A percentile compares a stretch with the other conserved stretches of the same genome.
Conservation (phyloP, 2,329 filamentous ascomycete species). For the Diaporthe vaccinii region DNA sequence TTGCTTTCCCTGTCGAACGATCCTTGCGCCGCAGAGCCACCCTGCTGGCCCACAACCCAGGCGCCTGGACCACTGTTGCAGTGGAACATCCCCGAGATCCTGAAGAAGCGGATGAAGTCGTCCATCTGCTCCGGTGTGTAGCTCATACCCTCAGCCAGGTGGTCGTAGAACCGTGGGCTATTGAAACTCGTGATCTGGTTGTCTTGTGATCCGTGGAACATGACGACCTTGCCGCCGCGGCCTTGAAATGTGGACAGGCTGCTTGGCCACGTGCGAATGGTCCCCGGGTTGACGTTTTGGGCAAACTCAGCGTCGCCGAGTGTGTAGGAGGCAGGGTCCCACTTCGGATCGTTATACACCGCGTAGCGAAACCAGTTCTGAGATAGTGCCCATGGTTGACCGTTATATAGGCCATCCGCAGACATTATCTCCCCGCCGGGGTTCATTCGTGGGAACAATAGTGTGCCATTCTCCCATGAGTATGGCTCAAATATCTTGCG, state of each 20-base stretch:
- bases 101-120: slow-evolving; percentile 64
- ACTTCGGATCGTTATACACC: slow-evolving; percentile 57
- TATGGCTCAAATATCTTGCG: slow-evolving; percentile 44
- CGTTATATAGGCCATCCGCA: slow-evolving; percentile 53
- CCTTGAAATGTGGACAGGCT: slow-evolving; percentile 53
- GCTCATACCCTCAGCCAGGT: slow-evolving; percentile 58
- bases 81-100: slow-evolving; percentile 65
- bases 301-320: slow-evolving; percentile 51
- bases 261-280: slow-evolving; percentile 49
- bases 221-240: slow-evolving; percentile 60
- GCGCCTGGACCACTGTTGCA: slow-evolving; percentile 61
- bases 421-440: slow-evolving; percentile 59
- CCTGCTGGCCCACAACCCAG: slow-evolving; percentile 47
- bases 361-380: slow-evolving; percentile 63
- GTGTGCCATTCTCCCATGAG: slow-evolving; percentile 43
- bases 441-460: slow-evolving; percentile 58
- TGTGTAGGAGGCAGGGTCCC: slow-evolving; percentile 54
- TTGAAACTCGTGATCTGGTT: slow-evolving; percentile 59
- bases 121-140: slow-evolving; percentile 52
- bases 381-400: slow-evolving; percentile 56
- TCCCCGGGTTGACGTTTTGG: slow-evolving; percentile 43
- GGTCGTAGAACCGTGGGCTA: slow-evolving; percentile 62
- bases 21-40: slow-evolving; percentile 36
- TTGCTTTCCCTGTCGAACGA: slow-evolving; percentile 55
- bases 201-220: slow-evolving; percentile 60